Conservation (phyloP, 2,329 filamentous ascomycete genomes). For the Colletotrichum limetticola region DNA sequence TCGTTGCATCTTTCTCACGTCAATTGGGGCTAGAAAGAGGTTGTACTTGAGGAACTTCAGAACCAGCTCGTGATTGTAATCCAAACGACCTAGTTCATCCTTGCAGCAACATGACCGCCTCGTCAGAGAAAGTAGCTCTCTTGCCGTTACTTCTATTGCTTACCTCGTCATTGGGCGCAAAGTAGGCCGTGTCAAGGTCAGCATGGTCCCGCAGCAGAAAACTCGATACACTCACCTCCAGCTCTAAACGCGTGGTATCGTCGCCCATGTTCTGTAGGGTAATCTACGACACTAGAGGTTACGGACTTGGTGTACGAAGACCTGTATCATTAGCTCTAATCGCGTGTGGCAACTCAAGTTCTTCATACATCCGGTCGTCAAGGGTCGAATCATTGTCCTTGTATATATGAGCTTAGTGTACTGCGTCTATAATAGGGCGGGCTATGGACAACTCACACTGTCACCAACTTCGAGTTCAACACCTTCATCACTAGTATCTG, state of each 20-base stretch:
- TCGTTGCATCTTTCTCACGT: conserved; percentile 36
- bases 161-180: conserved; percentile 50
- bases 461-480: neutral
- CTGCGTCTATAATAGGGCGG: neutral
- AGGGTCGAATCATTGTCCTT: conserved; percentile 4
- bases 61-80: conserved; percentile 17
- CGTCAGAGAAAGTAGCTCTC: neutral
- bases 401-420: neutral
- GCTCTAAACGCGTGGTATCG: conserved; percentile 32
- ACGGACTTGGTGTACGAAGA: conserved; percentile 18
- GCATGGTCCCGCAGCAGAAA: neutral
- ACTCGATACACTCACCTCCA: conserved; percentile 6
- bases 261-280: conserved; percentile 22
- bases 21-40: conserved; percentile 18
- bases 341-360: neutral
- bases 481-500: neutral
- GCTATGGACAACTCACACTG: neutral
- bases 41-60: neutral
- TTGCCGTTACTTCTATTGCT: neutral
- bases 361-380: conserved; percentile 11
- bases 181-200: conserved; percentile 35
- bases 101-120: neutral
- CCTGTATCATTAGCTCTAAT: neutral
- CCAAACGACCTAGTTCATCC: conserved; percentile 15
- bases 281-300: conserved; percentile 19